These are phyloP conservation scores for Musa beccarii DNA, from an alignment of 176 grass and related monocot genomes.

Conservation along the genomic window DNA sequence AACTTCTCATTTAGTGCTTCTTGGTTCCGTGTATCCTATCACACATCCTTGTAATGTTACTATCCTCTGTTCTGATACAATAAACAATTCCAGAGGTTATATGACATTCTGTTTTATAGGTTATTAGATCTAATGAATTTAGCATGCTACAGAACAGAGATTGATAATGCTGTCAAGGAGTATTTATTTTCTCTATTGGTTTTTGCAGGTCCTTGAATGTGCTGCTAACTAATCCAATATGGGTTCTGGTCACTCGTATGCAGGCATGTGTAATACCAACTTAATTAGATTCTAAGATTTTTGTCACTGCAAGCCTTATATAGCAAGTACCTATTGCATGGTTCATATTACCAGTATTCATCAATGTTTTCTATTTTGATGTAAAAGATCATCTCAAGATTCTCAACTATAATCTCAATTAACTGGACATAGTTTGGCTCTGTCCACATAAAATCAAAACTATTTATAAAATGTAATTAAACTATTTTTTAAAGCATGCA, in stretches of 20 bases:
- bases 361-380: neutral
- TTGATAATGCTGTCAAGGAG: neutral
- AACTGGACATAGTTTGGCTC: neutral
- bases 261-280: constrained; percentile 36
- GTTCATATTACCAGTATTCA: neutral
- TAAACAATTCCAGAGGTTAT: neutral
- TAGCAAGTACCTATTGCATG: neutral
- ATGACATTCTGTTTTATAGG: neutral
- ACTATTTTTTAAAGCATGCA: too few species aligned
- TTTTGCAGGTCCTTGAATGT: constrained; percentile 84
- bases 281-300: neutral
- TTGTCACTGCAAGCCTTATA: neutral
- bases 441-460: neutral
- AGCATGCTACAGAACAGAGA: neutral
- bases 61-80: neutral
- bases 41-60: neutral
- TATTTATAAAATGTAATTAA: too few species aligned
- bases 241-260: constrained; percentile 97
- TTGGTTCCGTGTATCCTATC: too few species aligned
- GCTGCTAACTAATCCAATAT: constrained; percentile 89
- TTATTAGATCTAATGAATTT: neutral
- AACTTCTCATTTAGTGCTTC: too few species aligned
- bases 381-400: neutral
- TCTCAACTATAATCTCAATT: neutral
- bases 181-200: neutral